Evolutionary conservation across 371 early-diverging fungal genomes (phyloP), one percentile per base, ranked within the genome.

Genomic region (Syncephalastrum racemosum): DNA sequence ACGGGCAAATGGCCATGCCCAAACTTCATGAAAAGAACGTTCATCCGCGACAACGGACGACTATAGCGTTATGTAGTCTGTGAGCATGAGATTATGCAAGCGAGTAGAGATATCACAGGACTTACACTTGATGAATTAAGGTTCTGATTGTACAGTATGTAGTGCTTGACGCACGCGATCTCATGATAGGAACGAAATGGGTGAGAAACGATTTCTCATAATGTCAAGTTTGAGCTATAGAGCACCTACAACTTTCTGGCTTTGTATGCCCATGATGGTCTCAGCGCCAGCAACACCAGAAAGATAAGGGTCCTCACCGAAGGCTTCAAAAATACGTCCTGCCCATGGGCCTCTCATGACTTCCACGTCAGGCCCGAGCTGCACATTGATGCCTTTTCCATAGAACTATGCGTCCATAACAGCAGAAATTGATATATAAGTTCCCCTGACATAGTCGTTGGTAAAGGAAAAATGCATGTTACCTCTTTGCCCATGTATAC

Each of bases 241-340:
- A 23, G 15, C 45, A 27, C 62, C 61, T 64, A 73, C 70, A 7
- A 75, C 75, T 49, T 67, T 71, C 42, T 74, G 56, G 43, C 59
- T 55, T 59, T 78, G 78, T 43, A 70, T 64, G 43, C 75, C 78
- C 18, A 46, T 24, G 16, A 78, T 54, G 3, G 71, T 74, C 36
- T 67, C 56, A 2, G 54, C 50, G 47, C 63, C 61, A 14, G 67
- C 54, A 4, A 78, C 67, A 48, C 73, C 78, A 12, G 71, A 50
- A 7, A 87, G 69, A 46, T 64, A 86, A 13, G 87, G 86, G 54
- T 86, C 87, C 60, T 77, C 87, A 44, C 85, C 84, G 20, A 71
- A 73, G 27, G 66, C 71, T 69, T 86, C 87, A 78, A 81, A 86
- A 44, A 70, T 77, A 60, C 87, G 66, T 23, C 86, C 86, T 49